phyloP scores from a whole-genome alignment of 257 asterid species.

The Nicotiana otophora region DNA sequence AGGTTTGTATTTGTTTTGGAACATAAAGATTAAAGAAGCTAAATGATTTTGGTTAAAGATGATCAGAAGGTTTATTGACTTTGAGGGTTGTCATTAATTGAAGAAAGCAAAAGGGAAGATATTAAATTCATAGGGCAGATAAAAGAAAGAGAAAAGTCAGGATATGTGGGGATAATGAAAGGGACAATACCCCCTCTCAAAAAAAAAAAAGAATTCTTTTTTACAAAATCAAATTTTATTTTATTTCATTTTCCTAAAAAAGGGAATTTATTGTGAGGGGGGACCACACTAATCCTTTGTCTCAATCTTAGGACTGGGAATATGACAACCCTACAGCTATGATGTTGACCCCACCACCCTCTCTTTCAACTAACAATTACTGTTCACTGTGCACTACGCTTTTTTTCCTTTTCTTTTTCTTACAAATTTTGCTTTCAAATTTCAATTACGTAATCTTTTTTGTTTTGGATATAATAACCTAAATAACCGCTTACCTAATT shows the following conservation, averaged over 20 bases:
- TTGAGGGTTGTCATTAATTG: not conserved
- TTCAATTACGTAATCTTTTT: too few relatives aligned
- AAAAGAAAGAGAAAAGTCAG: constrained; percentile 7
- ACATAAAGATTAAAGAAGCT: not conserved
- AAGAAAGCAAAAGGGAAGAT: not conserved
- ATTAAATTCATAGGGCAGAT: not conserved
- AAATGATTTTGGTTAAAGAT: not conserved
- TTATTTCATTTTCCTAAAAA: not conserved
- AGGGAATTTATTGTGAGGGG: not conserved
- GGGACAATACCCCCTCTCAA: constrained; percentile 8
- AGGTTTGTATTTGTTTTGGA: not conserved
- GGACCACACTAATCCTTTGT: constrained; percentile 26
- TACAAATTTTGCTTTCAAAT: not conserved
- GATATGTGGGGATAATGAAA: constrained; percentile 18
- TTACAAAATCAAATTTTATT: not conserved
- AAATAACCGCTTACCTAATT: too few relatives aligned
- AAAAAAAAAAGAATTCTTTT: not conserved
- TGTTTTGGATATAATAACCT: too few relatives aligned
- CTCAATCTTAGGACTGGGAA: constrained; percentile 14
- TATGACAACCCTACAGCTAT: constrained; percentile 23
- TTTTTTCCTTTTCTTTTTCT: not conserved
- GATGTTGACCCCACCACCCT: constrained; percentile 2
- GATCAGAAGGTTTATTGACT: constrained; percentile 4
- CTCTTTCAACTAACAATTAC: not conserved
- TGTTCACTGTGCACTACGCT: not conserved